Evolutionary conservation across 345 rosid species (phyloP).

Genomic region (Psidium friedrichsthalianum): DNA sequence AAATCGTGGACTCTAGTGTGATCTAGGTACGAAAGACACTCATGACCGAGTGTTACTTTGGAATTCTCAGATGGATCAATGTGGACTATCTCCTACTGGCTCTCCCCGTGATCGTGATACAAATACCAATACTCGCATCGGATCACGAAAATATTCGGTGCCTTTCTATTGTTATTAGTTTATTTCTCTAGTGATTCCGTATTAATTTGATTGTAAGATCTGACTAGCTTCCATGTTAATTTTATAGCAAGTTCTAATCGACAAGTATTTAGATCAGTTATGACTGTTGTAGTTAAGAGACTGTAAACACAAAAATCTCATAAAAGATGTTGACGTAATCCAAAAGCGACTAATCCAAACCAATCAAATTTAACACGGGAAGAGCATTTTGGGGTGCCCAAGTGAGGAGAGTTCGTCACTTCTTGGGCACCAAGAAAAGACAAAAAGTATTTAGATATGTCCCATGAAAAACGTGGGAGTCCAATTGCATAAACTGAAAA

Average conservation of each 20-base stretch:
- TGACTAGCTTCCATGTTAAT: too few relatives aligned
- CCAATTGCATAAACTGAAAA: too few relatives aligned
- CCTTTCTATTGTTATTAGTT: not conserved
- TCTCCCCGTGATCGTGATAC: accelerated
- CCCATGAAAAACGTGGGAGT: too few relatives aligned
- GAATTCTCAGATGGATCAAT: not conserved
- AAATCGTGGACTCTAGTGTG: too few relatives aligned
- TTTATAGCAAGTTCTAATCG: not conserved
- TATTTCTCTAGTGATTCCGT: not conserved
- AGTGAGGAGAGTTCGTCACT: too few relatives aligned
- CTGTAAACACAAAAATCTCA: not conserved
- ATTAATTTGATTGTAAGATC: not conserved
- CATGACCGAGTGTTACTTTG: not conserved
- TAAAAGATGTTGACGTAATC: not conserved
- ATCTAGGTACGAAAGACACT: not conserved
- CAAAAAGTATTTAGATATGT: too few relatives aligned
- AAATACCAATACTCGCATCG: accelerated
- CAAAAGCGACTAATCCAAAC: not conserved
- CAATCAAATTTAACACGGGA: not conserved
- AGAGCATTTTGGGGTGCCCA: not conserved
- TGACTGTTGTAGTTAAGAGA: not conserved
- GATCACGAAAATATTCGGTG: not conserved
- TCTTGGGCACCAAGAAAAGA: too few relatives aligned
- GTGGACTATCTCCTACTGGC: not conserved
- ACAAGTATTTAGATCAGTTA: not conserved